phyloP scores from a whole-genome alignment of 306 rosid species.

The Carpinus fangiana region DNA sequence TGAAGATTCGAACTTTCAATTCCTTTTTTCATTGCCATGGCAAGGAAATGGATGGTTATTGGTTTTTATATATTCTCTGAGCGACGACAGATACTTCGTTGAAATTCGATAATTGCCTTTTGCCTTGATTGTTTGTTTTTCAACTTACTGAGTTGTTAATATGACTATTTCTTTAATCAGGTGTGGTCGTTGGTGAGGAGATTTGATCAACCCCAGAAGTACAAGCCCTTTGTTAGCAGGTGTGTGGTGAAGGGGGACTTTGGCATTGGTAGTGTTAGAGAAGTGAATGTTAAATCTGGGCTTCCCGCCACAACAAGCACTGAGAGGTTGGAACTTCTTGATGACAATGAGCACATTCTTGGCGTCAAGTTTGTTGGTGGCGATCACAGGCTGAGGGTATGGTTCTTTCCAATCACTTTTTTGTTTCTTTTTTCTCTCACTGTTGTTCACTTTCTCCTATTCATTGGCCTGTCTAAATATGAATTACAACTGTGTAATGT shows the following conservation, averaged over 20 bases:
- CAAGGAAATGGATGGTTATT: not conserved
- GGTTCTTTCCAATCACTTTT: not conserved
- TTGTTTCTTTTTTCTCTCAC: not conserved
- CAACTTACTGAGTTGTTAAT: slow-evolving; percentile 7
- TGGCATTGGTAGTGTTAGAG: slow-evolving; percentile 89
- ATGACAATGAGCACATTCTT: slow-evolving; percentile 87
- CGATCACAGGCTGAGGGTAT: slow-evolving; percentile 84
- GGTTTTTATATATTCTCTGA: not conserved
- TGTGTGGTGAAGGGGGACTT: slow-evolving; percentile 78
- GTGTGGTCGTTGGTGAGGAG: slow-evolving; percentile 98
- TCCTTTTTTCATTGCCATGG: slow-evolving; percentile 1
- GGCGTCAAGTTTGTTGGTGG: slow-evolving; percentile 83
- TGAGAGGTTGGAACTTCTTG: slow-evolving; percentile 84
- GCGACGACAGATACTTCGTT: not conserved
- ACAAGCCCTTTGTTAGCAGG: slow-evolving; percentile 88
- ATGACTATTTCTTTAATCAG: slow-evolving; percentile 41
- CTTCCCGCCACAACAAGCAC: slow-evolving; percentile 96
- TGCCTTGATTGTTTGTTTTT: slow-evolving; percentile 18
- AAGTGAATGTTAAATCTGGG: slow-evolving; percentile 93
- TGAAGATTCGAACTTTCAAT: not conserved
- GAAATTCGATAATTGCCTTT: not conserved
- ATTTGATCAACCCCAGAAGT: slow-evolving; percentile 90
- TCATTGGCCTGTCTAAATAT: not conserved
- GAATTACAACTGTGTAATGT: not conserved
- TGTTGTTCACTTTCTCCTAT: slow-evolving; percentile 2